These are phyloP conservation scores for Paraphoma sp. DNA, from an alignment of 2,329 filamentous ascomycete species.

Conservation along the genomic window DNA sequence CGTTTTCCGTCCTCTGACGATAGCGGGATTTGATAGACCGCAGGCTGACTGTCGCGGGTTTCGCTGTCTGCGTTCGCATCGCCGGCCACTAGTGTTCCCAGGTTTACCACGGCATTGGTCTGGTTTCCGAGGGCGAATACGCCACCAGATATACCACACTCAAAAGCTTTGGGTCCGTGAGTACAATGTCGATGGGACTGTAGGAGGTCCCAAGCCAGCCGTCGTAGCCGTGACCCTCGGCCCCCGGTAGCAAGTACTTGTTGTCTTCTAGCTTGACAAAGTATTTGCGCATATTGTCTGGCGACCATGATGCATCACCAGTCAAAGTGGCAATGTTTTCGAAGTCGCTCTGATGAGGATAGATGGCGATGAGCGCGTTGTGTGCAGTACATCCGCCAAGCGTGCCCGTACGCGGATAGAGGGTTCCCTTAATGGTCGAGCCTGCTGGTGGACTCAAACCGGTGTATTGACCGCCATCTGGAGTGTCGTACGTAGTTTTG, in stretches of 20 bases:
- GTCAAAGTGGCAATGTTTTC: slow-evolving; percentile 64
- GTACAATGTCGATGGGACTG: slow-evolving; percentile 59
- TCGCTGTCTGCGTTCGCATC: slow-evolving; percentile 60
- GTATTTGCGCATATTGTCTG: slow-evolving; percentile 66
- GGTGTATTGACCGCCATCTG: slow-evolving; percentile 49
- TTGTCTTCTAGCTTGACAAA: slow-evolving; percentile 63
- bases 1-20: slow-evolving; percentile 58
- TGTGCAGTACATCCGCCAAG: slow-evolving; percentile 67
- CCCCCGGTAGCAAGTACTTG: slow-evolving; percentile 55
- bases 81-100: slow-evolving; percentile 49
- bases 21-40: slow-evolving; percentile 66
- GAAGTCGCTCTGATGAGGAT: slow-evolving; percentile 67
- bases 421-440: slow-evolving; percentile 59
- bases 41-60: slow-evolving; percentile 55
- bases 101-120: slow-evolving; percentile 40
- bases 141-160: slow-evolving; percentile 58
- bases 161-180: slow-evolving; percentile 61
- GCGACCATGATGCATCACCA: slow-evolving; percentile 65
- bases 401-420: slow-evolving; percentile 65
- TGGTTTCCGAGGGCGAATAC: slow-evolving; percentile 59
- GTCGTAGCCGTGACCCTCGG: slow-evolving; percentile 61
- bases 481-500: slow-evolving; percentile 64
- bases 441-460: slow-evolving; percentile 61
- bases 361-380: slow-evolving; percentile 66
- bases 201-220: slow-evolving; percentile 64